These are phyloP conservation scores for Scleroderma citrinum DNA, from an alignment of 768 basidiomycete genomes.

Conservation along the genomic window DNA sequence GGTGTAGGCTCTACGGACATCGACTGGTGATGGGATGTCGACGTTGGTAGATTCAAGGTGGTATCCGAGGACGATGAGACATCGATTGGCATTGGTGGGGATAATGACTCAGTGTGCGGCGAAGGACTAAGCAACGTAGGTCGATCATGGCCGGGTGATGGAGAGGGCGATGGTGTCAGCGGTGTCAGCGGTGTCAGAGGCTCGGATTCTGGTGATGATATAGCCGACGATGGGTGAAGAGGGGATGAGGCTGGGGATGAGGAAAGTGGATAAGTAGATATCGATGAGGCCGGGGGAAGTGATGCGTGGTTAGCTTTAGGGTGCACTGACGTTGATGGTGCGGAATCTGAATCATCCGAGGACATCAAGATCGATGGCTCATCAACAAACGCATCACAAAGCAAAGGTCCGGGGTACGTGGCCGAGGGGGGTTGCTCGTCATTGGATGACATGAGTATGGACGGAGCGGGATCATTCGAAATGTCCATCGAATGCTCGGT, in stretches of 20 bases:
- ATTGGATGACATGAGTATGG: neutral
- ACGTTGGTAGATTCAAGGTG: too few species aligned
- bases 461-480: neutral
- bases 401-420: neutral
- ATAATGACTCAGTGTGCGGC: slow-evolving; percentile 3
- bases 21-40: too few species aligned
- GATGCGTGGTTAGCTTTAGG: neutral
- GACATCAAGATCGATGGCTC: slow-evolving; percentile 6
- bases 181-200: slow-evolving; percentile 18
- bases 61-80: too few species aligned
- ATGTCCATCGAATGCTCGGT: slow-evolving; percentile 1
- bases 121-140: slow-evolving; percentile 3
- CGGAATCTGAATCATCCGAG: slow-evolving; percentile 2
- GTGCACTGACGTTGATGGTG: neutral
- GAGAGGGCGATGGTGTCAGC: slow-evolving; percentile 16
- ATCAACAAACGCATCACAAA: neutral
- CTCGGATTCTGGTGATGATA: slow-evolving; percentile 7
- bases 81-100: slow-evolving; percentile 6
- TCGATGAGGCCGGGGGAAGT: slow-evolving; percentile 2
- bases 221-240: neutral
- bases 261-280: neutral
- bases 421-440: neutral
- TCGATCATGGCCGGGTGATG: slow-evolving; percentile 24
- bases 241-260: neutral
- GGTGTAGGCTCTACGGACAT: slow-evolving; percentile 3